phyloP scores from a whole-genome alignment of 2,329 filamentous ascomycete species.

The Clonostachys chloroleuca region DNA sequence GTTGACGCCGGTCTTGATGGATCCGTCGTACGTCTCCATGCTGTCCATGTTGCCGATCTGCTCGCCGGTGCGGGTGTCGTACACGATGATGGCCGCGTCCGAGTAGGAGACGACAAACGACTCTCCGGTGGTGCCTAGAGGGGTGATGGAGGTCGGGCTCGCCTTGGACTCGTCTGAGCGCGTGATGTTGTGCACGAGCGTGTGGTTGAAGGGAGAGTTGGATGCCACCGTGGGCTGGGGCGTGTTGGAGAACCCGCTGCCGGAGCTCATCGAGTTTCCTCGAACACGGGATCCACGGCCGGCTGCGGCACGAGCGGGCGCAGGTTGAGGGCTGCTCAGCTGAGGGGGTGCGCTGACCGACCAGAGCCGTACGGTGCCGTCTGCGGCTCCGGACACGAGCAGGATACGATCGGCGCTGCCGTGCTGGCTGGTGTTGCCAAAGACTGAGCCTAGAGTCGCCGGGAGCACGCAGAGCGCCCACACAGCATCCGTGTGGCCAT shows the following conservation, averaged over 20 bases:
- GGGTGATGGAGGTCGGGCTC: conserved; percentile 89
- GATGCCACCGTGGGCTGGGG: conserved; percentile 87
- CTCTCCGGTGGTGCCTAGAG: conserved; percentile 76
- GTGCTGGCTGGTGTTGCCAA: conserved; percentile 70
- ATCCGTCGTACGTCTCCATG: conserved; percentile 88
- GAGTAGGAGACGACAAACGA: conserved; percentile 91
- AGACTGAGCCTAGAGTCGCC: conserved; percentile 73
- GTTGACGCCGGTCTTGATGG: conserved; percentile 75
- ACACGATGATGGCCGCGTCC: conserved; percentile 86
- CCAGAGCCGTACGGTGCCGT: conserved; percentile 91
- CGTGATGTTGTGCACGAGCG: conserved; percentile 80
- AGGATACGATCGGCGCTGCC: conserved; percentile 82
- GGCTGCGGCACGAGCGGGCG: conserved; percentile 50
- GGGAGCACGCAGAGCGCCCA: conserved; percentile 95
- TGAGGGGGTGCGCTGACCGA: conserved; percentile 89
- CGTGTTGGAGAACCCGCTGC: conserved; percentile 84
- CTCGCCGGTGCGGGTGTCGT: conserved; percentile 87
- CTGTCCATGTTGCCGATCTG: conserved; percentile 92
- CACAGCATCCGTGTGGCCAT: conserved; percentile 92
- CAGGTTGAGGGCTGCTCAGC: conserved; percentile 73
- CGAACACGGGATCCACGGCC: conserved; percentile 69
- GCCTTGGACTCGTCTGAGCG: conserved; percentile 60
- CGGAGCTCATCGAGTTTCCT: conserved; percentile 90
- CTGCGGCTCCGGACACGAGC: conserved; percentile 86
- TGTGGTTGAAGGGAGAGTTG: conserved; percentile 81